Percentiles rank a stretch among this genome's conserved stretches.
Evolutionary conservation across 2,329 filamentous ascomycete species (phyloP).

Genomic region (Penicillium sp.): DNA sequence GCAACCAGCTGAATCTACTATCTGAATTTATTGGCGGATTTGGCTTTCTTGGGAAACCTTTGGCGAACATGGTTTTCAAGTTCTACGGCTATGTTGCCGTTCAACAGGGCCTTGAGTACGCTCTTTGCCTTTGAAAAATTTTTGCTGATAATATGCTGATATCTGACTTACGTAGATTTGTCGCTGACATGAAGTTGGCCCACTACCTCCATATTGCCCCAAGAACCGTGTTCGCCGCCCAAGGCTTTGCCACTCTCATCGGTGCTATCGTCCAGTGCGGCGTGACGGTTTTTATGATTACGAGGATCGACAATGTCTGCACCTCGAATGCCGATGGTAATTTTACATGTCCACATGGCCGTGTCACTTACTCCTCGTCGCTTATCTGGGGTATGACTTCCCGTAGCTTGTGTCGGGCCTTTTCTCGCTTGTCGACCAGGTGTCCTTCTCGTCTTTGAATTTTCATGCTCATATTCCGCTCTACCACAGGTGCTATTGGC

Average conservation of each 20-base stretch:
- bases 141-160: background rate
- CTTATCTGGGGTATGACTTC: conserved; percentile 64
- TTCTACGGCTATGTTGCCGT: conserved; percentile 72
- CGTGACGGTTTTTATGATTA: conserved; percentile 55
- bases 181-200: conserved; percentile 66
- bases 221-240: conserved; percentile 55
- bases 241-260: conserved; percentile 56
- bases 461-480: background rate
- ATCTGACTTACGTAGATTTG: conserved; percentile 53
- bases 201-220: conserved; percentile 57
- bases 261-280: conserved; percentile 55
- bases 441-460: background rate
- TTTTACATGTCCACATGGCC: conserved; percentile 60
- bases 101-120: conserved; percentile 60
- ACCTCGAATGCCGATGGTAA: conserved; percentile 63
- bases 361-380: conserved; percentile 69
- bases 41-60: conserved; percentile 50
- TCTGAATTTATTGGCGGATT: conserved; percentile 56
- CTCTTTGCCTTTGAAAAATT: background rate
- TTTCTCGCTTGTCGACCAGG: conserved; percentile 2
- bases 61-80: conserved; percentile 67
- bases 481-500: conserved; percentile 59
- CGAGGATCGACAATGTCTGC: conserved; percentile 52
- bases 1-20: conserved; percentile 53
- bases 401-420: background rate